A percentile compares a stretch with the other conserved stretches of the same genome.
phyloP scores from a whole-genome alignment of 1,139 yeast genomes.

The Protomyces gravidus region DNA sequence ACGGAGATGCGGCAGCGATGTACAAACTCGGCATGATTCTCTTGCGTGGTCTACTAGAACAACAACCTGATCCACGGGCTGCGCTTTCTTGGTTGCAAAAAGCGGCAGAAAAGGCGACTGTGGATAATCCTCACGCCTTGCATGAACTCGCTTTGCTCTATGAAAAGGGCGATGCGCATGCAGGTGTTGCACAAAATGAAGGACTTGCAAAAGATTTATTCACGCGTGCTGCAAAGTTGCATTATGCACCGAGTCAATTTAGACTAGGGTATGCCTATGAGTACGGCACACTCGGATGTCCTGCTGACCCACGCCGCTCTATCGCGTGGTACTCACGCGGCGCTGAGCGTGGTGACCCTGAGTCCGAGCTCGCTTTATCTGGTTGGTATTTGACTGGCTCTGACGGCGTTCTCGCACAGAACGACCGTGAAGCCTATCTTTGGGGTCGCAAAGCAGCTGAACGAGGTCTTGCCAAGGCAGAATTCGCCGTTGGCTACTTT shows the following conservation, averaged over 20 bases:
- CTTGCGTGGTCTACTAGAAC: conserved; percentile 50
- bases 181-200: conserved; percentile 35
- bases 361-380: conserved; percentile 81
- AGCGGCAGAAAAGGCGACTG: conserved; percentile 50
- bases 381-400: conserved; percentile 92
- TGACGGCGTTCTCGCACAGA: conserved; percentile 61
- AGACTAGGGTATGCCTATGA: conserved; percentile 84
- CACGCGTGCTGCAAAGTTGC: conserved; percentile 69
- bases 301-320: conserved; percentile 64
- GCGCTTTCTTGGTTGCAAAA: conserved; percentile 56
- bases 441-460: conserved; percentile 89
- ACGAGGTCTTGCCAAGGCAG: conserved; percentile 67
- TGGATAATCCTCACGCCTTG: conserved; percentile 52
- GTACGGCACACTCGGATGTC: conserved; percentile 69
- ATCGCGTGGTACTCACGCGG: conserved; percentile 79
- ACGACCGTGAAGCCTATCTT: conserved; percentile 72
- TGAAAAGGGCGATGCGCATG: conserved; percentile 53
- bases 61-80: conserved; percentile 46
- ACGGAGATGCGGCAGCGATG: conserved; percentile 59
- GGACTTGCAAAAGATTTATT: conserved; percentile 59
- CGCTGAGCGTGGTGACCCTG: conserved; percentile 62
- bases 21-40: conserved; percentile 63
- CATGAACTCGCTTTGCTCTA: conserved; percentile 66
- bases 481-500: conserved; percentile 76
- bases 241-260: conserved; percentile 77